phyloP scores from a whole-genome alignment of 495 filamentous ascomycete species.

The Trichocladium antarcticum region DNA sequence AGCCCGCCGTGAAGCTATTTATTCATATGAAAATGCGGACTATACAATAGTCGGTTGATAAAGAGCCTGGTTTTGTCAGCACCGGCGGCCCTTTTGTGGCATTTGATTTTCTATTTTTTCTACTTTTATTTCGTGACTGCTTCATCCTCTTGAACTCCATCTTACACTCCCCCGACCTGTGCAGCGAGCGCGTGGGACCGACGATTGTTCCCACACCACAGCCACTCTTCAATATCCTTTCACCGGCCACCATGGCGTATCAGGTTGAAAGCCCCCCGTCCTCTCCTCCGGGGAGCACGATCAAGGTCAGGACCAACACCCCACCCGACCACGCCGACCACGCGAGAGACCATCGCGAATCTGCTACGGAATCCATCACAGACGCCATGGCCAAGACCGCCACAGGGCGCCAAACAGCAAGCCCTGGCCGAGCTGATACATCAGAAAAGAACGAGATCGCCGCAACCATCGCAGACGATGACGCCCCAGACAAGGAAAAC shows the following conservation, averaged over 20 bases:
- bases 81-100: too few species aligned
- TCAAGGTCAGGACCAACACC: not conserved
- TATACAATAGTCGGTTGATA: too few species aligned
- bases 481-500: not conserved
- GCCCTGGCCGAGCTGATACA: not conserved
- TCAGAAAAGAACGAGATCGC: not conserved
- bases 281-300: conserved; percentile 9
- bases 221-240: not conserved
- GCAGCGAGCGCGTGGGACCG: too few species aligned
- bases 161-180: too few species aligned
- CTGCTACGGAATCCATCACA: too few species aligned
- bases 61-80: too few species aligned
- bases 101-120: too few species aligned
- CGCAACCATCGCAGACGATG: not conserved
- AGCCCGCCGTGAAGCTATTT: too few species aligned
- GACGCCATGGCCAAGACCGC: not conserved
- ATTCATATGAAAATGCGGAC: too few species aligned
- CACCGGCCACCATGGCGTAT: not conserved
- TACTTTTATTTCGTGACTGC: too few species aligned
- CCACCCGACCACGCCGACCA: not conserved
- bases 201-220: too few species aligned
- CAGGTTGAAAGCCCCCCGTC: conserved; percentile 5
- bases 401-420: not conserved
- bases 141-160: too few species aligned
- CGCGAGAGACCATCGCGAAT: not conserved